Evolutionary conservation across 306 rosid species (phyloP).

Genomic region (Ceratonia siliqua): DNA sequence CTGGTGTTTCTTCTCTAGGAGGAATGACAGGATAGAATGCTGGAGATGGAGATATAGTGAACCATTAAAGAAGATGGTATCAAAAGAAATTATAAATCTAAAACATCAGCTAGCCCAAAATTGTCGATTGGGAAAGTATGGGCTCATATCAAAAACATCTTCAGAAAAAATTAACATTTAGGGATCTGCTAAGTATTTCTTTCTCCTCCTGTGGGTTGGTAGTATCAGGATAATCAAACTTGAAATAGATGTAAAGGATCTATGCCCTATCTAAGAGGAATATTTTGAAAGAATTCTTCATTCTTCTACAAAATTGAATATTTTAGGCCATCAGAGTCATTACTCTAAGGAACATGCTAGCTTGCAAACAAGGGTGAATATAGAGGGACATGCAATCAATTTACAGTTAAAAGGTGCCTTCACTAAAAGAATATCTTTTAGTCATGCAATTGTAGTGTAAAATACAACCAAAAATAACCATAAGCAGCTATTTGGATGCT

Average conservation of each 20-base stretch:
- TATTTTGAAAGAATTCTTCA: neutral
- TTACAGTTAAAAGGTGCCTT: conserved; percentile 3
- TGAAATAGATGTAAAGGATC: conserved; percentile 18
- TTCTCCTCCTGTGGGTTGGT: conserved; percentile 6
- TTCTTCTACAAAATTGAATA: conserved; percentile 21
- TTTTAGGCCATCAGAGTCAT: conserved; percentile 11
- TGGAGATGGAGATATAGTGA: conserved; percentile 59
- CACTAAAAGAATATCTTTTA: neutral
- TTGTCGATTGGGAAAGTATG: conserved; percentile 15
- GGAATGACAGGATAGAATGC: conserved; percentile 44
- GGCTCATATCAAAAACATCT: conserved; percentile 15
- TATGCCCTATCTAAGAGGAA: neutral
- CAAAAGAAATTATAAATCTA: neutral
- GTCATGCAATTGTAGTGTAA: conserved; percentile 3
- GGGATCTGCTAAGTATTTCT: neutral
- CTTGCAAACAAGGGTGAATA: neutral
- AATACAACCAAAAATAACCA: conserved; percentile 16
- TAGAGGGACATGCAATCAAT: conserved; percentile 20
- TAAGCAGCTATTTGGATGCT: conserved; percentile 18
- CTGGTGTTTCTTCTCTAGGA: conserved; percentile 52
- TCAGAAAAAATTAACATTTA: conserved; percentile 17
- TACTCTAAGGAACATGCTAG: conserved; percentile 15
- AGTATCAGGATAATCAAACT: conserved; percentile 7
- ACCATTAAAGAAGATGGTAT: conserved; percentile 47
- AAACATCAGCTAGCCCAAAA: conserved; percentile 2